A percentile compares a stretch with the other conserved stretches of the same genome.
Conservation (phyloP, 2,329 filamentous ascomycete genomes). For the Aspergillus melleus region DNA sequence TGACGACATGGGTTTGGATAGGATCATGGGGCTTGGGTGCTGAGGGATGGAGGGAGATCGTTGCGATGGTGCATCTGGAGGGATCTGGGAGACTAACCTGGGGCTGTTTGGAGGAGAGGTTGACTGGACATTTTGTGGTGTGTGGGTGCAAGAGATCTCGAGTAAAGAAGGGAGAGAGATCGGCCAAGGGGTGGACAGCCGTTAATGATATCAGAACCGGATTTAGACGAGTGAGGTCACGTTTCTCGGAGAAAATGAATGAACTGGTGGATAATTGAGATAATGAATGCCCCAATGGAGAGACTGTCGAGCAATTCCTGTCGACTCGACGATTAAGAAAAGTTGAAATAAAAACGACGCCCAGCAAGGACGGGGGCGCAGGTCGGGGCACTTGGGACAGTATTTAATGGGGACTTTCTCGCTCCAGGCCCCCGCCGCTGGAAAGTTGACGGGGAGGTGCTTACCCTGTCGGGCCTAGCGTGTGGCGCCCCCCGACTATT, state of each 20-base stretch:
- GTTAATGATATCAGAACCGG: not conserved
- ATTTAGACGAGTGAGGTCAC: not conserved
- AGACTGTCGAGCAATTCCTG: not conserved
- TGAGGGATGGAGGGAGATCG: too few species aligned
- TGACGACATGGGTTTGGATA: not conserved
- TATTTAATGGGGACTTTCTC: not conserved
- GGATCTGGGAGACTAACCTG: conserved; percentile 59
- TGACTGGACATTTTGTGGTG: conserved; percentile 78
- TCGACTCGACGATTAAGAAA: not conserved
- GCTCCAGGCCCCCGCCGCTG: not conserved
- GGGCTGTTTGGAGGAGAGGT: conserved; percentile 90
- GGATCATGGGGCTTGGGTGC: not conserved
- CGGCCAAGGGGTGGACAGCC: not conserved
- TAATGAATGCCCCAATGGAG: not conserved
- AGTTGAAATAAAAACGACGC: not conserved
- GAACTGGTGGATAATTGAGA: not conserved
- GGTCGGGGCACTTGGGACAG: not conserved
- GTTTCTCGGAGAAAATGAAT: not conserved
- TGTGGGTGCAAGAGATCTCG: conserved; percentile 1
- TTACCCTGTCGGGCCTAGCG: conserved; percentile 1
- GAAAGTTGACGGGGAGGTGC: not conserved
- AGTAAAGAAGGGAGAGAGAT: not conserved
- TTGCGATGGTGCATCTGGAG: not conserved
- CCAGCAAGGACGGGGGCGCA: not conserved
- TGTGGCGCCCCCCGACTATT: conserved; percentile 1